A percentile compares a stretch with the other conserved stretches of the same genome.
These are phyloP conservation scores for Cyclospora cayetanensis DNA, from an alignment of 169 alveolate species.

Conservation along the genomic window DNA sequence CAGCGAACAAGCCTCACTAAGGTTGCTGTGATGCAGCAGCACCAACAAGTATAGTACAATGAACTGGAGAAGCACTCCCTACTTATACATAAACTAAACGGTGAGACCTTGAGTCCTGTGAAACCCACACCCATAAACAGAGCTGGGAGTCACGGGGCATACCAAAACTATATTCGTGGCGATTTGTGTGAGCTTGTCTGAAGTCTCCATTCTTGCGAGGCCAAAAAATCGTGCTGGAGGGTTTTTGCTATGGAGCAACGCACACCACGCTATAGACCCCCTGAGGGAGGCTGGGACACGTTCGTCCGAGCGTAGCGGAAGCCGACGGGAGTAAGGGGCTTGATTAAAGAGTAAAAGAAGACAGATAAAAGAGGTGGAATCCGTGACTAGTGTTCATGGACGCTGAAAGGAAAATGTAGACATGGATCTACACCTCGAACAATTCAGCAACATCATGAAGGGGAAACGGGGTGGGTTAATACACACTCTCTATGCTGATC, in stretches of 20 bases:
- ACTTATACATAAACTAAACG: not conserved
- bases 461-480: no score
- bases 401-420: no score
- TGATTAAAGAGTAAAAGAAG: not conserved
- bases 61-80: not conserved
- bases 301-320: not conserved
- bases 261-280: not conserved
- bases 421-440: no score
- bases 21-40: not conserved
- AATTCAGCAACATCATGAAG: no score
- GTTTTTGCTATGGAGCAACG: not conserved
- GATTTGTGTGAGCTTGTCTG: conserved; percentile 61
- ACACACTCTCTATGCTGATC: no score
- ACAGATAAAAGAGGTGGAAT: not conserved
- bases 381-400: no score
- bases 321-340: not conserved
- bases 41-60: not conserved
- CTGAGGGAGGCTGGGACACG: not conserved
- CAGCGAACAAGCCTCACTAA: not conserved
- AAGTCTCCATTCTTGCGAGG: conserved; percentile 54
- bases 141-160: not conserved
- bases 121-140: not conserved
- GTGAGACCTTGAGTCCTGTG: not conserved
- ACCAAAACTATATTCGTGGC: conserved; percentile 68
- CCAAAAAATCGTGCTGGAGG: not conserved